These are phyloP conservation scores for Penicillium sp. DNA, from an alignment of 2,329 filamentous ascomycete species.

Conservation along the genomic window DNA sequence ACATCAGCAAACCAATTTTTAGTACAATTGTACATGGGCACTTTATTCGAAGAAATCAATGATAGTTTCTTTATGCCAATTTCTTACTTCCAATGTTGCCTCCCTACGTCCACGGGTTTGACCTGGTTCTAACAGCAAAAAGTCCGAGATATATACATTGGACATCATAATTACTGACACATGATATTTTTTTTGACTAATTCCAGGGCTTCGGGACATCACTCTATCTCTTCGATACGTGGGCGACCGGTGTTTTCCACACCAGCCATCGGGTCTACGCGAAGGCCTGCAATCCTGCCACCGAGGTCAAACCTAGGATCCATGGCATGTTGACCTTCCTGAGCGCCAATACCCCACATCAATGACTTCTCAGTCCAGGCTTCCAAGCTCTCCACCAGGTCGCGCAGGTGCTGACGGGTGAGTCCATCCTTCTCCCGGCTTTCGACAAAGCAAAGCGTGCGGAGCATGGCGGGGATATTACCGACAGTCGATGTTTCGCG, in stretches of 20 bases:
- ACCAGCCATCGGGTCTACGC: conserved; percentile 36
- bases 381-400: conserved; percentile 44
- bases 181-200: too few species aligned
- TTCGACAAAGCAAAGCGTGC: conserved; percentile 40
- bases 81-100: too few species aligned
- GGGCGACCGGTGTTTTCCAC: conserved; percentile 23
- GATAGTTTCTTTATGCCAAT: too few species aligned
- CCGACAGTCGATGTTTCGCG: conserved; percentile 33
- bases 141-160: too few species aligned
- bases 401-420: conserved; percentile 42
- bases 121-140: too few species aligned
- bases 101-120: too few species aligned
- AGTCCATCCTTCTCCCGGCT: conserved; percentile 40
- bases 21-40: too few species aligned
- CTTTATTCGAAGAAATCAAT: too few species aligned
- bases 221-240: conserved; percentile 48
- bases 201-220: neutral
- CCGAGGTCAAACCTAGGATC: conserved; percentile 36
- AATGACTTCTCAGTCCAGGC: conserved; percentile 46
- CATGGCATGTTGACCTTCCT: conserved; percentile 9
- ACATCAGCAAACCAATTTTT: too few species aligned
- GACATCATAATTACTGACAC: too few species aligned
- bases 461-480: conserved; percentile 42
- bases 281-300: conserved; percentile 41
- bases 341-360: conserved; percentile 39